Conservation (phyloP, 2,329 filamentous ascomycete genomes). For the Amylocarpus encephaloides region DNA sequence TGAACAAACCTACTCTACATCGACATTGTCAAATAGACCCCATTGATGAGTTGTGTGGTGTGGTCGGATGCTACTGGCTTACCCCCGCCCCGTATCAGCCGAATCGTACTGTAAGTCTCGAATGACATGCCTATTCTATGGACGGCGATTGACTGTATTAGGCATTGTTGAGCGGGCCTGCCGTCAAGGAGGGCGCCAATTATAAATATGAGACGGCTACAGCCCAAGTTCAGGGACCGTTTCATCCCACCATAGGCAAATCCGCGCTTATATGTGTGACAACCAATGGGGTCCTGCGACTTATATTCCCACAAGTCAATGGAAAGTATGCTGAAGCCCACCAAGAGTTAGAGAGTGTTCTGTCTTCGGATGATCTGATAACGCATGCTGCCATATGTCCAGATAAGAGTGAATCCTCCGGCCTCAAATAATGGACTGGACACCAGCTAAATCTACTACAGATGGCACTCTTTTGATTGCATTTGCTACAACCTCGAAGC, state of each 20-base stretch:
- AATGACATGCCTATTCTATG: neutral
- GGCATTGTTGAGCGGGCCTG: slow-evolving; percentile 51
- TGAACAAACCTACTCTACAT: slow-evolving; percentile 64
- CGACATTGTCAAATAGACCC: slow-evolving; percentile 61
- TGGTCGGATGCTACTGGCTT: slow-evolving; percentile 86
- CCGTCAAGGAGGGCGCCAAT: slow-evolving; percentile 49
- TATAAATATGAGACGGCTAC: slow-evolving; percentile 67
- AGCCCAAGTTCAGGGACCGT: slow-evolving; percentile 61
- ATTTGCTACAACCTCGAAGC: slow-evolving; percentile 62
- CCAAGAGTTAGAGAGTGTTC: slow-evolving; percentile 67
- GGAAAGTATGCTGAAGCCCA: slow-evolving; percentile 64
- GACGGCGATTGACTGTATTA: slow-evolving; percentile 16
- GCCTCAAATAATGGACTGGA: neutral
- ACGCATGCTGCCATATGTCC: slow-evolving; percentile 73
- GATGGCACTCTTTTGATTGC: slow-evolving; percentile 52
- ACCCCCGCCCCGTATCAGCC: slow-evolving; percentile 26
- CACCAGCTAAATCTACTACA: slow-evolving; percentile 5
- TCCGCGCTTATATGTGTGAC: slow-evolving; percentile 74
- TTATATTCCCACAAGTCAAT: slow-evolving; percentile 73
- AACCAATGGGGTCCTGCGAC: slow-evolving; percentile 62
- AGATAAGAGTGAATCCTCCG: slow-evolving; percentile 56
- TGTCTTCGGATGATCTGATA: slow-evolving; percentile 66
- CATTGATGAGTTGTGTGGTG: slow-evolving; percentile 65
- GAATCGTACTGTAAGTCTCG: slow-evolving; percentile 25
- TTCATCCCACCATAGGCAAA: slow-evolving; percentile 64